These are phyloP conservation scores for Penicillium sp. DNA, from an alignment of 2,329 filamentous ascomycete genomes.

Conservation along the genomic window DNA sequence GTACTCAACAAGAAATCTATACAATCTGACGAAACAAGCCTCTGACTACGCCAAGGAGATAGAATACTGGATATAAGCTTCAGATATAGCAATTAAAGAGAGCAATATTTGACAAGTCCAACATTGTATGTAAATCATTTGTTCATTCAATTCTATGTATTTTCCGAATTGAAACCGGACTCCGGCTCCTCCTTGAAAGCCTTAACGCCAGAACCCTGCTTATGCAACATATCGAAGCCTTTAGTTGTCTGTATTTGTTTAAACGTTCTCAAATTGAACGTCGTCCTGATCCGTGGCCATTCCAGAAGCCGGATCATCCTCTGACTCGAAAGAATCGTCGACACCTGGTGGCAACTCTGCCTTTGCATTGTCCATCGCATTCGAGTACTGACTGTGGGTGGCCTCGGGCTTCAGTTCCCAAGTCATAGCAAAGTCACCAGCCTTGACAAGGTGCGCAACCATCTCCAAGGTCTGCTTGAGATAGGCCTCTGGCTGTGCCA, in stretches of 20 bases:
- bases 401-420: constrained; percentile 78
- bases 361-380: constrained; percentile 47
- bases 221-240: constrained; percentile 22
- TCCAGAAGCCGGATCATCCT: constrained; percentile 47
- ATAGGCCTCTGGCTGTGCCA: constrained; percentile 90
- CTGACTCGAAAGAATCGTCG: constrained; percentile 50
- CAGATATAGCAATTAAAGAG: background rate
- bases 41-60: background rate
- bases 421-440: constrained; percentile 78
- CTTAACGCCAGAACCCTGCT: constrained; percentile 17
- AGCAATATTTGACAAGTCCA: background rate
- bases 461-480: constrained; percentile 80
- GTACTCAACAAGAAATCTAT: background rate
- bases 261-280: constrained; percentile 76
- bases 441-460: constrained; percentile 77
- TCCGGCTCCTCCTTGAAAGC: constrained; percentile 10
- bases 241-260: constrained; percentile 10
- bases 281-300: constrained; percentile 57
- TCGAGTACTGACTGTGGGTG: constrained; percentile 50
- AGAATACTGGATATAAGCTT: background rate
- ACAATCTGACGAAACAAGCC: background rate
- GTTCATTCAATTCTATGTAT: constrained; percentile 6
- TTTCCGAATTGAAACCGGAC: background rate
- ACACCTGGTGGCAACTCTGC: constrained; percentile 49
- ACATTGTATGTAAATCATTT: background rate